These are phyloP conservation scores for Peribolospora baueri DNA, from an alignment of 768 basidiomycete genomes.

Conservation along the genomic window DNA sequence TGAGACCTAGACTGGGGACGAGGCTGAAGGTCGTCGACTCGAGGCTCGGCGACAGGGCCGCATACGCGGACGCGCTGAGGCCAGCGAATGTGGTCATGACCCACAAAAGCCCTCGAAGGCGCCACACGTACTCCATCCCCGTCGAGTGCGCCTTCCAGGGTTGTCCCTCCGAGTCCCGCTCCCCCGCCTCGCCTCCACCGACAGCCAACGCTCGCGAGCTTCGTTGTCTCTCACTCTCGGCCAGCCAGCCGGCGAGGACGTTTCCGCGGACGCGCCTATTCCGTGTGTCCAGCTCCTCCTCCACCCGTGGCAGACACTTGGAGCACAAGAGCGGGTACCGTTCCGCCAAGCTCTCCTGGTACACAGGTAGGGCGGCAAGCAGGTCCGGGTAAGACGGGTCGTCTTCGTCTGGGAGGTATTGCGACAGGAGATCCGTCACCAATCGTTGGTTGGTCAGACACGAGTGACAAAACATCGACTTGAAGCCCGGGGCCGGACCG, in stretches of 20 bases:
- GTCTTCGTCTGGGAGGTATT: slow-evolving; percentile 41
- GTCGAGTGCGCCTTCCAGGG: not conserved
- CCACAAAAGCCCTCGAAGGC: not conserved
- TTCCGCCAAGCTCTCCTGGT: slow-evolving; percentile 44
- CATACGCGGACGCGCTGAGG: not conserved
- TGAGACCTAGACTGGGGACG: not conserved
- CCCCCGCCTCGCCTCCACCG: not conserved
- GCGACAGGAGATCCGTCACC: slow-evolving; percentile 59
- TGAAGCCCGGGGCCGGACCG: not conserved
- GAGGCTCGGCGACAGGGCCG: not conserved
- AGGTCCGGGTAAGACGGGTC: slow-evolving; percentile 45
- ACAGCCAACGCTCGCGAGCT: not conserved
- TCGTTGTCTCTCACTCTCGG: slow-evolving; percentile 22
- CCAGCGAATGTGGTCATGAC: not conserved
- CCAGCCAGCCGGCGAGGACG: slow-evolving; percentile 50
- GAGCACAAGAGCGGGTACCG: slow-evolving; percentile 76
- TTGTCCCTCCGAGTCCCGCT: not conserved
- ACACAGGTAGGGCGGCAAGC: slow-evolving; percentile 39
- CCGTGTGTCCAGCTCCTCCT: slow-evolving; percentile 51
- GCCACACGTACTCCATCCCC: not conserved
- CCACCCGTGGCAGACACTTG: slow-evolving; percentile 48
- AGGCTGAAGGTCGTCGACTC: not conserved
- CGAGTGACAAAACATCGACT: slow-evolving; percentile 41
- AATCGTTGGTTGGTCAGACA: slow-evolving; percentile 87
- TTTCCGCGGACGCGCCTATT: slow-evolving; percentile 51